Percentiles rank a stretch among this genome's conserved stretches.
Conservation (phyloP, 257 asterid species). For the Nicotiana otophora region DNA sequence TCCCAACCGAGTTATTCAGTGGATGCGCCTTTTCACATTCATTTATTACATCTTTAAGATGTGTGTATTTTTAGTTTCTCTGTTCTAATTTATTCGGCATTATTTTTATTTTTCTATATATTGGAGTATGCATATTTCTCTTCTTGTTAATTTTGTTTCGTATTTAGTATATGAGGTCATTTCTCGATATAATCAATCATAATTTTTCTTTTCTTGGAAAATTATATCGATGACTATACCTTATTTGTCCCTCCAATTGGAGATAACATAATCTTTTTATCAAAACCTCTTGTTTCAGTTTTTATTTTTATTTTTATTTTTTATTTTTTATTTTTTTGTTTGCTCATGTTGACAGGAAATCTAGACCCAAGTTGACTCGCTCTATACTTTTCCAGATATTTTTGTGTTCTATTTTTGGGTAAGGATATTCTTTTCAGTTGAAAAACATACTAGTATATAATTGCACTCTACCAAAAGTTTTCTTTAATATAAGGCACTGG, state of each 20-base stretch:
- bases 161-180: too few relatives aligned
- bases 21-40: neutral
- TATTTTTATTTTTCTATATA: neutral
- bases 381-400: slow-evolving; percentile 59
- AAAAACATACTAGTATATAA: neutral
- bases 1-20: too few relatives aligned
- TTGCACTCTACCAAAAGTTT: neutral
- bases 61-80: neutral
- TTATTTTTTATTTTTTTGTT: neutral
- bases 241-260: neutral
- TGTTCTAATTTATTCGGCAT: neutral
- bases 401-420: slow-evolving; percentile 78
- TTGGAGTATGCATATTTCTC: too few relatives aligned
- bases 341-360: slow-evolving; percentile 42
- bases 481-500: too few relatives aligned
- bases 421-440: slow-evolving; percentile 6
- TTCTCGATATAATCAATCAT: neutral
- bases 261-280: neutral
- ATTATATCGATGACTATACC: neutral
- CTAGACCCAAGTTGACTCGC: slow-evolving; percentile 52
- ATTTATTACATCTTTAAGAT: neutral
- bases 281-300: neutral
- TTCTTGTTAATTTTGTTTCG: too few relatives aligned
- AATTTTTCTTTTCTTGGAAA: neutral
- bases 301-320: neutral